Conservation (phyloP, 75 land plant genomes). For the Selaginella tamariscina region DNA sequence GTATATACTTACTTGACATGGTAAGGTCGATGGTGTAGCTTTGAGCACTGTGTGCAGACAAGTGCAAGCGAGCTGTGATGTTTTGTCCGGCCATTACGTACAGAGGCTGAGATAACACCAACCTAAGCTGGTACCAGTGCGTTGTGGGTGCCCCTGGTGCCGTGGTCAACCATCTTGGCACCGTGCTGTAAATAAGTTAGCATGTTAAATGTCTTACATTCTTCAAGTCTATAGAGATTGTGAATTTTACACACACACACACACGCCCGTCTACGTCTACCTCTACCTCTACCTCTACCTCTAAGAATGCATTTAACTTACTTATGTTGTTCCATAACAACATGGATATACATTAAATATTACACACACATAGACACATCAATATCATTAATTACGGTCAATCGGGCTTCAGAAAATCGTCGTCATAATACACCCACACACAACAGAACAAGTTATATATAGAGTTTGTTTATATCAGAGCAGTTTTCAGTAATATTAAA, state of each 20-base stretch:
- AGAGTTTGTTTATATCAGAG: too few species aligned
- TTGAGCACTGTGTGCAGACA: constrained; percentile 87
- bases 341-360: not conserved
- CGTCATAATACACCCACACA: not conserved
- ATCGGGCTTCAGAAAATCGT: not conserved
- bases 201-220: not conserved
- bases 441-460: too few species aligned
- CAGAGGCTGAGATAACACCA: constrained; percentile 83
- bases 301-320: too few species aligned
- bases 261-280: too few species aligned
- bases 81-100: constrained; percentile 97
- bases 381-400: not conserved
- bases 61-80: constrained; percentile 61
- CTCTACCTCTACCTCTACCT: too few species aligned
- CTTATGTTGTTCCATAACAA: too few species aligned
- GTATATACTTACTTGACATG: constrained; percentile 62
- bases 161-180: constrained; percentile 81
- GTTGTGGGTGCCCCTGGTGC: constrained; percentile 95
- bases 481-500: too few species aligned
- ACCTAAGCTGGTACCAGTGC: constrained; percentile 93
- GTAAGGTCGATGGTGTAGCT: constrained; percentile 84
- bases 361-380: not conserved
- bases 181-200: constrained; percentile 33
- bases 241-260: too few species aligned
- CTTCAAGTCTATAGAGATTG: too few species aligned